Base-by-base conservation (phyloP, 2,329 filamentous ascomycete species). In the Fusarium nelsonii region DNA sequence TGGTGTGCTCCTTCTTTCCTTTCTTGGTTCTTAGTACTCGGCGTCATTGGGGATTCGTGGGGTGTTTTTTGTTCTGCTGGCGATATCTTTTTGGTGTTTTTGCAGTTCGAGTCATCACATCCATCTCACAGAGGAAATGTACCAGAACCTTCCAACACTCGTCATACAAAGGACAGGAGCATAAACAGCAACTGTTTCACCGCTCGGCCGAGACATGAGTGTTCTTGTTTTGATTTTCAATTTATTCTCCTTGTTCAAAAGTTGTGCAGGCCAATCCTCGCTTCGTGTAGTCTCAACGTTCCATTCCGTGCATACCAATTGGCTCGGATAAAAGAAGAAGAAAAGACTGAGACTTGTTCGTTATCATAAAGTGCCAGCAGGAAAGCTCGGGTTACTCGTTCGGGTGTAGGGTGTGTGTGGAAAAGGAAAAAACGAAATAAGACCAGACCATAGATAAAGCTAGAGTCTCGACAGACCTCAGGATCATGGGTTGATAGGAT, bases 351-450 rank as follows among this genome's bases (percentile, higher is more conserved):
- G 30, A 18, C 10, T 59, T 41, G 30, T 30, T 54, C 37, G 48
- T 65, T 58, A 65, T 69, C 63, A 71, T 39, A 18, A 54, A 41
- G 20, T 37, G 43, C 12, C 43, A 45, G 26, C 39, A 30, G n/a
- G 37, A 36, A 45, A 58, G 63, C 67, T 71, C 68, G 68, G 68
- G 43, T 70, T 70, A 68, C 68, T 58, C 36, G 14, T 61, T 70
- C 44, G 20, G 63, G 68, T 16, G 39, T 9, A 48, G 58, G 68
- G 63, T n/a, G 67, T 58, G 52, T 23, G 23, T n/a, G 28, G 36
- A 48, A 34, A 44, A 30, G 30, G n/a, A n/a, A 30, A 30, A 30
- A 11, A 30, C 8, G 4, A 45, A 18, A 26, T 10, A 30, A n/a
- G 7, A 37, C 34, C 34, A 39, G 16, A 33, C 23, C 23, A 23